These are phyloP conservation scores for Rhododendron griersonianum DNA, from an alignment of 148 eudicot species.

Conservation along the genomic window DNA sequence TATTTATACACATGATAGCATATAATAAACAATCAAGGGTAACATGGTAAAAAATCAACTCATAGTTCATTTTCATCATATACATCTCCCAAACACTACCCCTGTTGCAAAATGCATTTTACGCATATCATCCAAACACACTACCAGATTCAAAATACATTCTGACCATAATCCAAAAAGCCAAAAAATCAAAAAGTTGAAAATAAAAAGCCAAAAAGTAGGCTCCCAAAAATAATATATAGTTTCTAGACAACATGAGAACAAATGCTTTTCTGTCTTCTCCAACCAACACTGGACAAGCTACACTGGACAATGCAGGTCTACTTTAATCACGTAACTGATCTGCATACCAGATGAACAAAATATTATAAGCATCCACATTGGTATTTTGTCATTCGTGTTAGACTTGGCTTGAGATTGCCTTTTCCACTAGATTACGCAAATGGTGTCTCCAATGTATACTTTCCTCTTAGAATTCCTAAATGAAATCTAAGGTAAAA, in stretches of 20 bases:
- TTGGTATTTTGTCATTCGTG: not conserved
- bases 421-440: not conserved
- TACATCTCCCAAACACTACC: no score
- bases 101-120: no score
- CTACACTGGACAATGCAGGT: not conserved
- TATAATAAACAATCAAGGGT: no score
- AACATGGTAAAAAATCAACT: no score
- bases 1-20: no score
- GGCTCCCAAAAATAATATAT: not conserved
- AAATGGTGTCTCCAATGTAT: not conserved
- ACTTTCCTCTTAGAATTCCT: not conserved
- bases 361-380: not conserved
- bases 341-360: not conserved
- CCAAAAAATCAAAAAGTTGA: no score
- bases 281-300: not conserved
- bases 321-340: not conserved
- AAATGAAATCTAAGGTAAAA: not conserved
- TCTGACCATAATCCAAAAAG: no score
- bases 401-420: not conserved
- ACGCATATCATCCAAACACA: no score
- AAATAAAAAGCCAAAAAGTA: no score
- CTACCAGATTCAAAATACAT: no score
- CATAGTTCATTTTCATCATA: no score
- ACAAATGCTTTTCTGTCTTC: not conserved
- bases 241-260: not conserved